Percentiles rank a stretch among this genome's conserved stretches.
Evolutionary conservation across 805 yeast species (phyloP).

Genomic region (Nakazawaea anatomiae): DNA sequence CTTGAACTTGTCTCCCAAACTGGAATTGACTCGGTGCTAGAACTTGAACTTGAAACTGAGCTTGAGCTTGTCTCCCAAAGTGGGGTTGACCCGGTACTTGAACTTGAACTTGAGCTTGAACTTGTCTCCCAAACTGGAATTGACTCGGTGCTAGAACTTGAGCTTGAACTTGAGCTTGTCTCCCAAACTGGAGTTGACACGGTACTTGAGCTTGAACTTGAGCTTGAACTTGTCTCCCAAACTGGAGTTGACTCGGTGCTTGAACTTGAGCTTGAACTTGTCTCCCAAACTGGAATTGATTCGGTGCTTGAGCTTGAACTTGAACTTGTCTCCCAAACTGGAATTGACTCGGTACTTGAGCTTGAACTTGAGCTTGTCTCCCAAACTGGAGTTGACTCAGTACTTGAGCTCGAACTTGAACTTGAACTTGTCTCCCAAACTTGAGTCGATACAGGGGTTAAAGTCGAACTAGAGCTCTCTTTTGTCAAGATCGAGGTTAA

Average conservation of each 20-base stretch:
- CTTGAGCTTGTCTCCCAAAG: not conserved
- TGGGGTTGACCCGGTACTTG: not conserved
- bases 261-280: not conserved
- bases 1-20: not conserved
- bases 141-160: not conserved
- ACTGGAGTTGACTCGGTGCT: not conserved
- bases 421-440: not conserved
- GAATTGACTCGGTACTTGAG: not conserved
- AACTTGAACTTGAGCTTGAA: not conserved
- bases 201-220: not conserved
- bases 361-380: not conserved
- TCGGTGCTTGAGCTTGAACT: not conserved
- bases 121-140: not conserved
- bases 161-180: not conserved
- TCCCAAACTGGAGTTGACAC: not conserved
- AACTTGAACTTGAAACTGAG: not conserved
- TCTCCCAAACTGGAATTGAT: not conserved
- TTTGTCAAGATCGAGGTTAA: not conserved
- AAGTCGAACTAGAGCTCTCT: not conserved
- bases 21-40: not conserved
- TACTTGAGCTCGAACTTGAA: not conserved
- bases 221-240: not conserved
- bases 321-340: not conserved
- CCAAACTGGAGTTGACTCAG: not conserved
- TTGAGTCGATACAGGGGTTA: not conserved